These are phyloP conservation scores for Phytopythium litorale DNA, from an alignment of 352 stramenopile genomes.

Conservation along the genomic window DNA sequence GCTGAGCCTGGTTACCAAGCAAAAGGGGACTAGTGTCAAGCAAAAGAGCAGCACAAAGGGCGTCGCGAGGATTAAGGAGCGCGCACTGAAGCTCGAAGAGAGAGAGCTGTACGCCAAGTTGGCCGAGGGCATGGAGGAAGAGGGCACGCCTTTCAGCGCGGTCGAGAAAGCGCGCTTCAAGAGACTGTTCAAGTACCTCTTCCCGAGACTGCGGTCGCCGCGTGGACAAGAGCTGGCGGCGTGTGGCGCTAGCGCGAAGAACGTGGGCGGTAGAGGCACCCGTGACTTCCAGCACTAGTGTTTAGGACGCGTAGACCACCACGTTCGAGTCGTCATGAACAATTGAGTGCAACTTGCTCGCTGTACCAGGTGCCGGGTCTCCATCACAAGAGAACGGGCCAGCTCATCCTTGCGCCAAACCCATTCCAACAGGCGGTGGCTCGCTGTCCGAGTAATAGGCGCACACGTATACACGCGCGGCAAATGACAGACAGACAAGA, in stretches of 20 bases:
- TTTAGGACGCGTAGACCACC: neutral
- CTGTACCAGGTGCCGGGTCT: too few relatives aligned
- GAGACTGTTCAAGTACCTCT: constrained; percentile 5
- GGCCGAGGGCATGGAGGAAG: constrained; percentile 1
- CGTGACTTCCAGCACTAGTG: neutral
- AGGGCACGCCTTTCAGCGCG: neutral
- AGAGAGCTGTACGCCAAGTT: neutral
- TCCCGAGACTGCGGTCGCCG: neutral
- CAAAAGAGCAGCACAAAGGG: neutral
- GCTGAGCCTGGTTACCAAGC: neutral
- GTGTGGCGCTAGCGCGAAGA: neutral
- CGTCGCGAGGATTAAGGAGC: neutral
- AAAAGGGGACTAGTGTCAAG: neutral
- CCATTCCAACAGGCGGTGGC: too few relatives aligned
- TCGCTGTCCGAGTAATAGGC: too few relatives aligned
- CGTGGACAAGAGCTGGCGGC: neutral
- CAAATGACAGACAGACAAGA: too few relatives aligned
- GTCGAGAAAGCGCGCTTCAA: constrained; percentile 1
- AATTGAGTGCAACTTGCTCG: neutral
- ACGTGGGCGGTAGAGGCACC: neutral
- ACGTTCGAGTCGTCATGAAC: neutral
- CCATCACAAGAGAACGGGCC: too few relatives aligned
- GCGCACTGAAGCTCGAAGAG: neutral
- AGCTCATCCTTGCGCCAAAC: too few relatives aligned
- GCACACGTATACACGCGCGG: too few relatives aligned